Percentiles rank a stretch among this genome's conserved stretches.
Conservation (phyloP, 441 rosid species). For the Hura crepitans region DNA sequence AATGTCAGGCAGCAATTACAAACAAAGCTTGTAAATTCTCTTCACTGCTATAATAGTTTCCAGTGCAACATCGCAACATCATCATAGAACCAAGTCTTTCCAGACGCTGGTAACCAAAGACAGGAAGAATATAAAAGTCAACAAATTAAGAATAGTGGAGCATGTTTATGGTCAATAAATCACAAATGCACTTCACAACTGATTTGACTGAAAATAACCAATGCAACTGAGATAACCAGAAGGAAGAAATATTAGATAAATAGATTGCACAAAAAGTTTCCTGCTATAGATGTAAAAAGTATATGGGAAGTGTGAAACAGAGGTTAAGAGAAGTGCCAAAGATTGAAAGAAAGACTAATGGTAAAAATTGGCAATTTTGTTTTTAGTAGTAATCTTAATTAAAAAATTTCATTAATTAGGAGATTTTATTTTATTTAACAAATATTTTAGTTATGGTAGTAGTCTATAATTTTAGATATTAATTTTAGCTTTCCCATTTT, state of each 20-base stretch:
- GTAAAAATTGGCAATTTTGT: no score
- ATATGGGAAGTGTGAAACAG: no score
- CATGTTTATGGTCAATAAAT: background rate
- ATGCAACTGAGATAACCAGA: background rate
- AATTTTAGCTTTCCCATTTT: no score
- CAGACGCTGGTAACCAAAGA: background rate
- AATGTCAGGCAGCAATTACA: conserved; percentile 1
- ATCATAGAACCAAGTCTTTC: conserved; percentile 3
- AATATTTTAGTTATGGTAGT: no score
- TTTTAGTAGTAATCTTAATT: no score
- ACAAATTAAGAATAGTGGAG: background rate
- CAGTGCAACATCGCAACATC: background rate
- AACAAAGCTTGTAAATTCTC: background rate
- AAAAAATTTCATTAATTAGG: no score
- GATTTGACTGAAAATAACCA: background rate
- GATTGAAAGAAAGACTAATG: no score
- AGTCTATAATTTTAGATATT: no score
- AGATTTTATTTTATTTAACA: no score
- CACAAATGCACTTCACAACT: background rate
- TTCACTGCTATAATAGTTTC: background rate
- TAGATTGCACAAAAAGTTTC: background rate
- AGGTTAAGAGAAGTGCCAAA: no score
- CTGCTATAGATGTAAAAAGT: no score
- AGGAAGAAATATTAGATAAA: background rate
- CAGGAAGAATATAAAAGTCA: background rate